Base-by-base conservation (phyloP, 2,329 filamentous ascomycete species). In the Aspergillus calidoustus region DNA sequence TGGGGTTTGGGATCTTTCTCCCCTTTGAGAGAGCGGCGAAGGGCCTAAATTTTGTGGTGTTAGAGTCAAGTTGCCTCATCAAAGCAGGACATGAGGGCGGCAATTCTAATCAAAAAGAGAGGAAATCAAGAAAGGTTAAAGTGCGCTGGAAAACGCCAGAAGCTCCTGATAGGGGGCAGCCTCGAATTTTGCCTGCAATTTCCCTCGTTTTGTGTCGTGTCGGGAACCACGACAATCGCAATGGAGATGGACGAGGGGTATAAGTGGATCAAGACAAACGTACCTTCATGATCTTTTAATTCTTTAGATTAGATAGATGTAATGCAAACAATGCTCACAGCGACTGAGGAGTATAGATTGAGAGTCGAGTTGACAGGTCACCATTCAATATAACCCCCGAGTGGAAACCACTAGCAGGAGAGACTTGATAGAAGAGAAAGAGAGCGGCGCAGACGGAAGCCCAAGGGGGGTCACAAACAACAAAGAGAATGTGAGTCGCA, bases 1-100 rank as follows among this genome's bases (percentile, higher is more conserved):
- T 68, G 64, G 64, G 64, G 87, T 76, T 89, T 87, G 64, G 80
- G 77, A 67, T 87, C 86, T 83, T 93, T 96, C 69, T 96, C 92
- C 77, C 91, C 90, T 82, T 96, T 96, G 80, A 96, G 90, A 65
- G 92, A 96, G 80, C 92, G 87, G 77, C 93, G 87, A 79, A 97
- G 86, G 76, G 89, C 89, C 90, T 92, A 81, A 50, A 43, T 54
- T 52, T 47, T 58, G 47, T 58, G 25, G 54, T 57, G 55, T 54
- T 53, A 41, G 43, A 59, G 19, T 53, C 58, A 34, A 58, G 54
- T 60, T 38, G 53, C 43, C 34, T 58, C 34, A 54, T 41, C 23
- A 50, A 41, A 46, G 28, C 54, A n/a, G 30, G 19, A 62, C 46
- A 44, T 49, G 57, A 48, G 57, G 57, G 49, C 49, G 38, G 47